Conservation (phyloP, 306 rosid species). For the Medicago lupulina region DNA sequence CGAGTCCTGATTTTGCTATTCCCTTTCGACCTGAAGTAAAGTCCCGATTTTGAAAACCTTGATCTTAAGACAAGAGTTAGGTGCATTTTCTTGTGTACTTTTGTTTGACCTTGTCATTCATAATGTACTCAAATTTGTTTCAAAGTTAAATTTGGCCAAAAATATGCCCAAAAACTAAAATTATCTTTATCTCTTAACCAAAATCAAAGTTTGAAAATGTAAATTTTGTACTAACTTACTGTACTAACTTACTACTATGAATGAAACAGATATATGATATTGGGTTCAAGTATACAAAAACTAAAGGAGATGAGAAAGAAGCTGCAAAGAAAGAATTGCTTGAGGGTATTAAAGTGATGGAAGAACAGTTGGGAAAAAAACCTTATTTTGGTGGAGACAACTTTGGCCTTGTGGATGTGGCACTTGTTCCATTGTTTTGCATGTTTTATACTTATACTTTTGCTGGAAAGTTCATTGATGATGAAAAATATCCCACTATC, state of each 20-base stretch:
- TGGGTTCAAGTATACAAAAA: conserved; percentile 1
- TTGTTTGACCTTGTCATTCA: too few species aligned
- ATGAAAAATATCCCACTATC: conserved; percentile 47
- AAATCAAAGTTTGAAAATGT: too few species aligned
- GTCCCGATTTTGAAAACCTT: too few species aligned
- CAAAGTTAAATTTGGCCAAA: too few species aligned
- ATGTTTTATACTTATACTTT: conserved; percentile 36
- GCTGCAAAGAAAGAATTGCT: conserved; percentile 41
- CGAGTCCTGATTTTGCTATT: too few species aligned
- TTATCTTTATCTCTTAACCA: too few species aligned
- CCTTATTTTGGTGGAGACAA: conserved; percentile 50
- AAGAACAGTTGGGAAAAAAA: conserved; percentile 39
- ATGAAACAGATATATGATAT: conserved; percentile 39
- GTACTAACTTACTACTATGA: neutral
- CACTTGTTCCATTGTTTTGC: conserved; percentile 42
- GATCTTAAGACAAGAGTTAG: too few species aligned
- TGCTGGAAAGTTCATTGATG: conserved; percentile 31
- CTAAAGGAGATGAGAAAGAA: conserved; percentile 50
- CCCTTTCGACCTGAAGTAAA: too few species aligned
- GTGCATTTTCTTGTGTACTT: too few species aligned
- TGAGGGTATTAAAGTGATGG: conserved; percentile 33
- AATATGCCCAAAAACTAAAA: too few species aligned
- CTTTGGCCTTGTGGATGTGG: conserved; percentile 55
- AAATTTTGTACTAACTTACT: neutral
- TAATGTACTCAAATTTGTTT: too few species aligned